phyloP scores from a whole-genome alignment of 129 eudicot species.

The Pseudognaphalium luteoalbum region DNA sequence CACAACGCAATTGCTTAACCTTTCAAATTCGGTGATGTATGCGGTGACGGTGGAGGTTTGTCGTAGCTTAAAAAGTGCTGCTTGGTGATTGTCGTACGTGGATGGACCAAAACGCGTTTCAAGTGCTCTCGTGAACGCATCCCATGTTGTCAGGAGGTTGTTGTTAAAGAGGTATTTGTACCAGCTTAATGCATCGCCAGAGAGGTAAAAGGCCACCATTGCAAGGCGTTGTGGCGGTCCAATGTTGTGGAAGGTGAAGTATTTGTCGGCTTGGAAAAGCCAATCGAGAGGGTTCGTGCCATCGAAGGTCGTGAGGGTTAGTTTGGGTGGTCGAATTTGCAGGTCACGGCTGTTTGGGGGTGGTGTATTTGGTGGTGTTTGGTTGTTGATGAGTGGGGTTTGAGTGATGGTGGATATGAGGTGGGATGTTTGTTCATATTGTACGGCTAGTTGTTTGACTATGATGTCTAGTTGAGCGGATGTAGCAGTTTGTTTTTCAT shows the following conservation, averaged over 20 bases:
- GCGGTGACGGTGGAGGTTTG: too few species aligned
- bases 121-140: too few species aligned
- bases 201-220: background rate
- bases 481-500: background rate
- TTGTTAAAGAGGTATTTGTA: too few species aligned
- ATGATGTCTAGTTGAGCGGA: background rate
- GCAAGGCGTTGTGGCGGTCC: background rate
- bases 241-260: background rate
- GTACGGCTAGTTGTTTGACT: background rate
- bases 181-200: background rate
- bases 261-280: background rate
- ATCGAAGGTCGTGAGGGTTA: background rate
- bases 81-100: too few species aligned
- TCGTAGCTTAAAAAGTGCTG: too few species aligned
- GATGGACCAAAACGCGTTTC: too few species aligned
- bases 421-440: background rate
- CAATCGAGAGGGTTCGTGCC: slow-evolving; percentile 10
- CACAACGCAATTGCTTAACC: too few species aligned
- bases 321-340: background rate
- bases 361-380: too few species aligned
- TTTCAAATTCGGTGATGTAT: too few species aligned
- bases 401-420: background rate
- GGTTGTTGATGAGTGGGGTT: background rate
- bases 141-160: too few species aligned
- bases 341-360: background rate